Evolutionary conservation across 495 filamentous ascomycete genomes (phyloP), one percentile per base, ranked within the genome.

Genomic region (Amphirosellinia nigrospora): DNA sequence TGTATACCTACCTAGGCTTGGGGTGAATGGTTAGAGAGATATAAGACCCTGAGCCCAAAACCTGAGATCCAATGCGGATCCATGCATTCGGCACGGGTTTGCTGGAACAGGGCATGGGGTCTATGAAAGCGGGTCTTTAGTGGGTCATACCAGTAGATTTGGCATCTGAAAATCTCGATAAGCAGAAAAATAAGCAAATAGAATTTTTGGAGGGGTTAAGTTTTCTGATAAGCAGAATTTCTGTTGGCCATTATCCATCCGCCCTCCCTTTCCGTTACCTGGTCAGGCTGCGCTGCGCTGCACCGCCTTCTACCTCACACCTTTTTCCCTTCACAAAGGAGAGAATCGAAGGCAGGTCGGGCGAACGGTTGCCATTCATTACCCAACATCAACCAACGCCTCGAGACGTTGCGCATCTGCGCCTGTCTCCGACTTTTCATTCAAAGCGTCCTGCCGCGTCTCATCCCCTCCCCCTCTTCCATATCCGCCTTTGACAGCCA

Each of bases 191-290:
- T 21, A 26, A 36, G 30, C 36, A 58, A 36, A n/a, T n/a, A n/a
- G n/a, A n/a, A n/a, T n/a, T n/a, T n/a, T 52, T 55, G 66, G 66
- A 69, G 66, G 66, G 66, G 66, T 69, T 26, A 36, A 52, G 0
- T 52, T 52, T 62, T 53, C 23, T n/a, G 66, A 61, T 69, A 69
- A 62, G 56, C 66, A 53, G 52, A 30, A 65, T 43, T 41, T 66
- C 64, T 16, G 36, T 55, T 45, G 50, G 65, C 65, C 26, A 0
- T 59, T 46, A 23, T 41, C 30, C 19, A 32, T 66, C 30, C 43
- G 55, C 13, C 30, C 32, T 28, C n/a, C n/a, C n/a, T n/a, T n/a
- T n/a, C n/a, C 23, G 6, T 10, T n/a, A n/a, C 21, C 58, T 13
- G 5, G 58, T 61, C 58, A 61, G 58, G 36, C 58, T 60, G 53